These are phyloP conservation scores for Cladorrhinum sp. DNA, from an alignment of 2,329 filamentous ascomycete species.

Conservation along the genomic window DNA sequence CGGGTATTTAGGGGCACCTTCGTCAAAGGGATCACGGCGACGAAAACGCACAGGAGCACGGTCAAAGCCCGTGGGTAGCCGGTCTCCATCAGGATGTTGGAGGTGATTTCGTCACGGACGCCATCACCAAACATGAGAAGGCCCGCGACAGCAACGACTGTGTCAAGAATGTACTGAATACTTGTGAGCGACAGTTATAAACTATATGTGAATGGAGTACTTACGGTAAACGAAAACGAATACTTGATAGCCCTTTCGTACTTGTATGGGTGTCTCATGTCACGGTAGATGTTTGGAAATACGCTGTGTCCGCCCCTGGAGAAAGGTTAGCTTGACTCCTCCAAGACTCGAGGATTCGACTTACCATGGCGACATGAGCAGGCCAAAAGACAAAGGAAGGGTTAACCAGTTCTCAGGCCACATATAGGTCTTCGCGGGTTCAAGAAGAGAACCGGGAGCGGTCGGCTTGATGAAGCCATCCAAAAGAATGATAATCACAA, in stretches of 20 bases:
- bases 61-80: slow-evolving; percentile 73
- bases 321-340: neutral
- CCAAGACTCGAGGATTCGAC: neutral
- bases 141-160: slow-evolving; percentile 76
- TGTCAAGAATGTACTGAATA: slow-evolving; percentile 69
- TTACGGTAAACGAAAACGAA: slow-evolving; percentile 81
- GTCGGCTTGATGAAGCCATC: slow-evolving; percentile 84
- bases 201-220: slow-evolving; percentile 29
- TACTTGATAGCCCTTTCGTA: slow-evolving; percentile 71
- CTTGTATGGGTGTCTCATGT: slow-evolving; percentile 73
- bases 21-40: slow-evolving; percentile 89
- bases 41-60: slow-evolving; percentile 78
- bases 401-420: slow-evolving; percentile 85
- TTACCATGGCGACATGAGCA: slow-evolving; percentile 72
- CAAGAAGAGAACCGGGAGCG: slow-evolving; percentile 74
- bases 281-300: slow-evolving; percentile 76
- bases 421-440: slow-evolving; percentile 76
- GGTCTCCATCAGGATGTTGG: slow-evolving; percentile 73
- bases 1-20: slow-evolving; percentile 91
- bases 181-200: neutral
- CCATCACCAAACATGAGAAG: slow-evolving; percentile 91
- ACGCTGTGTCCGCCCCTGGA: slow-evolving; percentile 56
- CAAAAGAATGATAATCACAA: slow-evolving; percentile 77
- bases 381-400: slow-evolving; percentile 80
- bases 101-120: slow-evolving; percentile 86